Evolutionary conservation across 164 flowering plant species (phyloP), one percentile per base, ranked within the genome.

Genomic region (Magnolia changhungtana): DNA sequence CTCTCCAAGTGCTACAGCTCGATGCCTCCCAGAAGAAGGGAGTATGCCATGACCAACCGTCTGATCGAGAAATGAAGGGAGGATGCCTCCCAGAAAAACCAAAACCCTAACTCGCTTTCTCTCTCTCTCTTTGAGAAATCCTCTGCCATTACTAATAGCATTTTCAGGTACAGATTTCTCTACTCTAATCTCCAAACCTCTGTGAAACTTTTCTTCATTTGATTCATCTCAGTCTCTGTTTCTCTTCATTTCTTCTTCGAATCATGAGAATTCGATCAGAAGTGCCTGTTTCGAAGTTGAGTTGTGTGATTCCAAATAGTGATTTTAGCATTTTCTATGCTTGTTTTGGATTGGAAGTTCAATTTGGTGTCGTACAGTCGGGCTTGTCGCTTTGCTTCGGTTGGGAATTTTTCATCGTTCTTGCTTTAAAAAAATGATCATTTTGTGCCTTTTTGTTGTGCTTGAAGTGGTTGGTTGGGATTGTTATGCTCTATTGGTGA

Each of bases 111-210:
- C 68, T 21, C 24, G 21, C 31, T 1, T 3, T 24, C 68, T 20
- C 27, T 65, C 27, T 2, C 67, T 23, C 67, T 10, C 29, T 14
- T 13, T 20, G 18, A 20, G 64, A 61, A 61, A 7, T 20, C 20
- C 18, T 61, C 64, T 20, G 64, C 27, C 68, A 24, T 20, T 65
- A 9, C 68, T 61, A 65, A 9, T 65, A 9, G 68, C 68, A 65
- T 65, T 65, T 65, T 23, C 68, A 20, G 68, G 68, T 65, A 65
- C 68, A 6, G 68, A 65, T 20, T 20, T 65, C 68, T 65, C 68
- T 65, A 23, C 64, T 61, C 64, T 19, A 16, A 16, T 61, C 20
- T 19, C 7, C 27, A 65, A 20, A 24, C 21, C 10, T 61, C 7
- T 61, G 14, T 55, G 61, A 1, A 18, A 63, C 23, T n/a, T 9